Conservation (phyloP, 2,329 filamentous ascomycete species). For the Fusarium verrucosum region DNA sequence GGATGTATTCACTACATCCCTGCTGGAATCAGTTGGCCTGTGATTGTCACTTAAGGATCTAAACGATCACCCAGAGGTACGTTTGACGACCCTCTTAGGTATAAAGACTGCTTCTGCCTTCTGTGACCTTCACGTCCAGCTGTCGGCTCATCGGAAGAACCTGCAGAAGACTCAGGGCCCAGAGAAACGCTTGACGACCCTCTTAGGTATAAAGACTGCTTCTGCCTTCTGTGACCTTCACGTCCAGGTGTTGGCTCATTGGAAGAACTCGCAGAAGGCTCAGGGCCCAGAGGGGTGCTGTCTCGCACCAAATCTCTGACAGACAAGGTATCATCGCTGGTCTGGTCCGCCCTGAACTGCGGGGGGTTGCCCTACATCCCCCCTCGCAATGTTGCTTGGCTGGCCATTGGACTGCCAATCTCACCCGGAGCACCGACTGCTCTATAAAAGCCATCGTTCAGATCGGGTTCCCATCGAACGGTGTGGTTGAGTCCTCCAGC, state of each 20-base stretch:
- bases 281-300: conserved; percentile 16
- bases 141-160: not conserved
- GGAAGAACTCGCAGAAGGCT: not conserved
- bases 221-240: conserved; percentile 11
- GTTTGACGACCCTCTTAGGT: conserved; percentile 1
- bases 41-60: not conserved
- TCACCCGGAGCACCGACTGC: conserved; percentile 69
- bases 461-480: conserved; percentile 67
- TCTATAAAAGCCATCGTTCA: conserved; percentile 55
- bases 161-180: not conserved
- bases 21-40: not conserved
- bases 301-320: conserved; percentile 26
- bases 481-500: conserved; percentile 48
- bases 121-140: conserved; percentile 4
- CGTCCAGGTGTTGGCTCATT: not conserved
- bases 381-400: conserved; percentile 52
- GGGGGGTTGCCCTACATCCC: conserved; percentile 45
- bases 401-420: conserved; percentile 72
- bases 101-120: conserved; percentile 8
- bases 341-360: conserved; percentile 8
- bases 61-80: not conserved
- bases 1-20: not conserved
- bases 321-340: conserved; percentile 4
- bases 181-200: conserved; percentile 22
- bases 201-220: conserved; percentile 5